Conservation (phyloP, 164 flowering plant genomes). For the Aristolochia fimbriata region DNA sequence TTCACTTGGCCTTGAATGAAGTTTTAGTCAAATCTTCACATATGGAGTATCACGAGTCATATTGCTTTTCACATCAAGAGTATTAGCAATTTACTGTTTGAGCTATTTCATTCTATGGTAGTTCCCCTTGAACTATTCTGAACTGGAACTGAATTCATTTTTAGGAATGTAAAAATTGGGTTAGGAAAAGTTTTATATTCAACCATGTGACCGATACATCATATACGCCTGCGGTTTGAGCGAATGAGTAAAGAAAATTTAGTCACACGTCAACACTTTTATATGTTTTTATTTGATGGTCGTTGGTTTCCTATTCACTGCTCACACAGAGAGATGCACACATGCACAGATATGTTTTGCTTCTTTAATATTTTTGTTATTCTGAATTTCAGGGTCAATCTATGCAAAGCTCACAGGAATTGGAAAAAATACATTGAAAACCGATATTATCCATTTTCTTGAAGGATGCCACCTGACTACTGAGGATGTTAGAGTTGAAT, state of each 20-base stretch:
- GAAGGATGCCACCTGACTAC: conserved; percentile 42
- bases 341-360: neutral
- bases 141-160: too few relatives aligned
- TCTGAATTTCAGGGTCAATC: conserved; percentile 20
- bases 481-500: conserved; percentile 47
- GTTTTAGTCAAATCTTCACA: too few relatives aligned
- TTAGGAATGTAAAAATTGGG: too few relatives aligned
- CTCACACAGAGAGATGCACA: neutral
- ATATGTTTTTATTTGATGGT: neutral
- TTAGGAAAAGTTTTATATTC: too few relatives aligned
- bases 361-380: neutral
- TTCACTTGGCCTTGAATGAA: too few relatives aligned
- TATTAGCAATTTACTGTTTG: too few relatives aligned
- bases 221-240: neutral
- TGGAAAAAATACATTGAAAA: conserved; percentile 17
- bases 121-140: too few relatives aligned
- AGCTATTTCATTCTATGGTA: too few relatives aligned
- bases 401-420: conserved; percentile 31
- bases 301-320: neutral
- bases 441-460: conserved; percentile 39
- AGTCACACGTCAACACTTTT: neutral
- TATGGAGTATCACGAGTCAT: too few relatives aligned
- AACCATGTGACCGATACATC: too few relatives aligned
- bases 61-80: too few relatives aligned
- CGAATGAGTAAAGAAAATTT: neutral